Evolutionary conservation across 2,329 filamentous ascomycete species (phyloP), one percentile per base, ranked within the genome.

Genomic region (Aaosphaeria arxii): DNA sequence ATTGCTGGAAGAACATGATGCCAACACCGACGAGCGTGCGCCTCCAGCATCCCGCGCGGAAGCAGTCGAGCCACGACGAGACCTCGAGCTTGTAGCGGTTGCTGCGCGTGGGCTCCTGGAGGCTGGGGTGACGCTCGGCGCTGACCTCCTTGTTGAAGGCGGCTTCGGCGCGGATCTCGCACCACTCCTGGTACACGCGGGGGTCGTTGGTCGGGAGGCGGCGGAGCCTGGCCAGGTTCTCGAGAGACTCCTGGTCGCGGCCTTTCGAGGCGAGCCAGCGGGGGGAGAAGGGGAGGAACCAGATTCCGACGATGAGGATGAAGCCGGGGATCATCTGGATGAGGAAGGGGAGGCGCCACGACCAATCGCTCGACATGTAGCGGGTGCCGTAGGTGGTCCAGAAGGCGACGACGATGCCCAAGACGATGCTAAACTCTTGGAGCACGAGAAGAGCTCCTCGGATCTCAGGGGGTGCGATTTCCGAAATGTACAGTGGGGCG

Each of bases 371-470:
- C 0, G 63, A 50, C 38, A 79, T 71, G 51, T 70, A 66, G 5
- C 69, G 62, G 0, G 77, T 81, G 1, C 73, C 79, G 47, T 80
- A 83, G 0, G 76, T 77, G 35, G 79, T 78, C 74, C 77, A 82
- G 56, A 74, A 82, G 1, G 78, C 74, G 28, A 80, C 66, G 4
- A 80, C 73, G 47, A 74, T 76, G 2, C 77, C 75, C 17, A 69
- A 60, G 9, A 76, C 74, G 44, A 78, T 78, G 43, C 63, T 68
- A 47, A 78, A 65, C 43, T 76, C 70, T 48, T 78, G 72, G 4
- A 78, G 60, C 2, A 77, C 82, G 42, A 80, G 69, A 2, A 78
- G 67, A 0, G 74, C 68, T 45, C 76, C 75, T 40, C 76, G 73
- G 45, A 76, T 76, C 54, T 78, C 74, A 1, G 74, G 74, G 4